Base-by-base conservation (phyloP, 192 early-diverging fungal genomes). In the Backusella parvicylindrica region DNA sequence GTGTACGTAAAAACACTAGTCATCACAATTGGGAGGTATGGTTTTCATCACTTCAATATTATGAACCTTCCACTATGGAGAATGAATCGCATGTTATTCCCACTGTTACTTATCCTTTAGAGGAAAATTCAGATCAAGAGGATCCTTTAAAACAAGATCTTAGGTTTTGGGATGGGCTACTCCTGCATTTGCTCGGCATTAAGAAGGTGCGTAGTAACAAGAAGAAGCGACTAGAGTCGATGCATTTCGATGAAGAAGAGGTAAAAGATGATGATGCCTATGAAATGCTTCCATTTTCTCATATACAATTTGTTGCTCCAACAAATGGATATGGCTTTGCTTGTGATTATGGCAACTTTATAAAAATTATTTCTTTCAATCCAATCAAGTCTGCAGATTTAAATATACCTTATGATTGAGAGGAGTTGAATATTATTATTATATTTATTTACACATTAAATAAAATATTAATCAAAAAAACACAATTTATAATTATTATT, bases 311-410 rank as follows among this genome's bases (percentile, higher is more conserved):
- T 41, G 3, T 70, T 11, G 49, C 60, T 0, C 67, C 67, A n/a
- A 41, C 33, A n/a, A 68, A 41, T 38, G 75, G 49, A 2, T 49
- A 76, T 23, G 68, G 75, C 1, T 76, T 76, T n/a, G 33, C 41
- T 28, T 76, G 75, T 16, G 75, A 76, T 35, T 76, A 68, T 31
- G 75, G 75, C 26, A 76, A 76, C 21, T 76, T 76, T 69, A 70
- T 76, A 26, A 76, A 76, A 30, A 63, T 76, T 2, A 41, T 76
- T 26, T 32, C 31, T 26, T 72, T 72, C 64, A 36, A 72, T 36
- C 53, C 53, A 60, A 60, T 28, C 53, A 60, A 60, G 23, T 60
- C 53, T 60, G 53, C 11, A 60, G 21, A 60, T 30, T 43, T 16
- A 60, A 60, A 56, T 13, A 60, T 28, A 60, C 2, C 26, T 60